Base-by-base conservation (phyloP, 352 stramenopile genomes). In the Blastocystis sp. region DNA sequence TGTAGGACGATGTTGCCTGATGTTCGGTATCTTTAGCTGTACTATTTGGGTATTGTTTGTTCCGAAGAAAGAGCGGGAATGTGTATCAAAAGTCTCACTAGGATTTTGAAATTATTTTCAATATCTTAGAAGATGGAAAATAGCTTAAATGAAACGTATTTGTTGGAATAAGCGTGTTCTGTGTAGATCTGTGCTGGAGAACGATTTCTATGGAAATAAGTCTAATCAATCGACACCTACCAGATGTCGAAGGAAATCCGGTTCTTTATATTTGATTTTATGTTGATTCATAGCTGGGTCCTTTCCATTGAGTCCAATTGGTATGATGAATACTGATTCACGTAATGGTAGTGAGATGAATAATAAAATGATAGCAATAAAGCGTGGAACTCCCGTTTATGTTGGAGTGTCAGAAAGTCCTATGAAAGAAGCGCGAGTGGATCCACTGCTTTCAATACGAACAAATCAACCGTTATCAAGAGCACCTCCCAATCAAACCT, bases 1-100 rank as follows among this genome's bases (percentile, higher is more conserved):
- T 97, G 95, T 92, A 93, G 95, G 56, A 93, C 93, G 84, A 91
- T 91, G 51, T 91, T 97, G 59, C 94, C 95, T 33, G 69, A 81
- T 81, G 69, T 81, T 27, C 69, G 69, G 11, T 81, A 81, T 62
- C 35, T 81, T 81, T 81, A 81, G 51, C 19, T 81, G 69, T 81
- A 81, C 40, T 64, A 81, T 81, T 42, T 30, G 7, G 13, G 24
- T 24, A 27, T 81, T 81, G 69, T 81, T 81, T 62, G 66, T 78
- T 78, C 9, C 66, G 42, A 33, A 78, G 27, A 70, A 44, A 70
- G 42, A 24, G 60, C 24, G 60, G 60, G 60, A 33, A 40, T 44
- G 24, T 13, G 42, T 44, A 48, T 48, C 40, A 48, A 9, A 9
- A 48, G n/a, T 48, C 40, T 48, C 2, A 9, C 2, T 48, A 9